Conservation (phyloP, 768 basidiomycete genomes). For the Leucosporidium scottii region DNA sequence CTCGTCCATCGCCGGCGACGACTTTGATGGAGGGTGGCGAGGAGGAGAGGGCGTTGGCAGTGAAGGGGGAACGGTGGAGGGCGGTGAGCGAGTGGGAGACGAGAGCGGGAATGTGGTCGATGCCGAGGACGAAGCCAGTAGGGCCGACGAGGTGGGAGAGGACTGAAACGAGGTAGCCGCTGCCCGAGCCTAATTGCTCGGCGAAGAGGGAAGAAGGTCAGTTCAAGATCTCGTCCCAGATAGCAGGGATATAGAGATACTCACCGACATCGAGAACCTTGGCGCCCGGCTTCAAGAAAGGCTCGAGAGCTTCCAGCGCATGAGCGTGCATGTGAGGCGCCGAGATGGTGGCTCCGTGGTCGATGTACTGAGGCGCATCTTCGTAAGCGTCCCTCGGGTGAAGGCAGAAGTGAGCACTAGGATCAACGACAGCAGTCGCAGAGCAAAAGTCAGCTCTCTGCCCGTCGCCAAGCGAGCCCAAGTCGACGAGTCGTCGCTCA, state of each 20-base stretch:
- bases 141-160: constrained; percentile 26
- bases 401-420: constrained; percentile 4
- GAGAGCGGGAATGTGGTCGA: constrained; percentile 81
- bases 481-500: no score
- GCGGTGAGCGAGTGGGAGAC: constrained; percentile 41
- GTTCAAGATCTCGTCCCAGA: background rate
- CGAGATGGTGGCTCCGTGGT: constrained; percentile 73
- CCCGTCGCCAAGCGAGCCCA: no score
- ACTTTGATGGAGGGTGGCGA: background rate
- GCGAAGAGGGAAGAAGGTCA: background rate
- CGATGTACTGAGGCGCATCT: constrained; percentile 64
- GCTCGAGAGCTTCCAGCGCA: constrained; percentile 68
- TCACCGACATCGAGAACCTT: constrained; percentile 70
- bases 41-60: background rate
- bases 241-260: background rate
- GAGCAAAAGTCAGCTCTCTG: no score
- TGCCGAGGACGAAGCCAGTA: constrained; percentile 57
- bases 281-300: constrained; percentile 61
- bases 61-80: background rate
- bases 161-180: constrained; percentile 24
- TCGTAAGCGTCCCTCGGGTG: constrained; percentile 53
- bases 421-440: no score
- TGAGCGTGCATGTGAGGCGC: constrained; percentile 83
- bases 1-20: background rate
- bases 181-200: constrained; percentile 22